phyloP scores from a whole-genome alignment of 371 early-diverging fungal species.

The Mucor velutinosus region DNA sequence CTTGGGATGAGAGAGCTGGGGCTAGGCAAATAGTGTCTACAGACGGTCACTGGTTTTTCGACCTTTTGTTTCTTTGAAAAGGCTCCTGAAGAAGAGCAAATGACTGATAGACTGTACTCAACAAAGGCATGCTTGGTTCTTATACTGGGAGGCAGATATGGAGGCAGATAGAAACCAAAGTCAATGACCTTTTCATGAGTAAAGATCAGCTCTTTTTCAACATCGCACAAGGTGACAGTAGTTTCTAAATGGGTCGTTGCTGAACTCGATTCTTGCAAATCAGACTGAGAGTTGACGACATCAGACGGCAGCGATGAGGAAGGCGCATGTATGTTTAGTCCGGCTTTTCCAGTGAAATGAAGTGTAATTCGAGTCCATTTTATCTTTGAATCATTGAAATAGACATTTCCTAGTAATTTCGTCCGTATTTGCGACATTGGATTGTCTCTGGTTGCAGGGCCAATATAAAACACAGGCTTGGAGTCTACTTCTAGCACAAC shows the following conservation, averaged over 20 bases:
- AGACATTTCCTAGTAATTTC: conserved; percentile 38
- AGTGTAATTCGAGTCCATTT: conserved; percentile 50
- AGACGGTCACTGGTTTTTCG: conserved; percentile 29
- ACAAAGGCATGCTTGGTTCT: conserved; percentile 41
- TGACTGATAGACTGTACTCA: conserved; percentile 37
- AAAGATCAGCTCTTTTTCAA: conserved; percentile 48
- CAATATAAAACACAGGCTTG: conserved; percentile 40
- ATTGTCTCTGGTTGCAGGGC: conserved; percentile 43
- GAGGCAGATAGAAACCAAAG: conserved; percentile 45
- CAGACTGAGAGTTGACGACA: not conserved
- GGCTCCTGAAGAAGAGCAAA: conserved; percentile 22
- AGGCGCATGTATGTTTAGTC: conserved; percentile 31
- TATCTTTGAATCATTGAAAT: conserved; percentile 35
- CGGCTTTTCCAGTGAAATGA: conserved; percentile 37
- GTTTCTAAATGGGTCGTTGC: conserved; percentile 25
- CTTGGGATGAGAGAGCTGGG: conserved; percentile 47
- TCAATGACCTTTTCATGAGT: conserved; percentile 34
- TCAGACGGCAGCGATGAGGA: conserved; percentile 18
- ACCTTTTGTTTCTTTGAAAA: conserved; percentile 24
- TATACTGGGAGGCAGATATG: conserved; percentile 36
- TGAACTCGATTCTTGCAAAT: conserved; percentile 15
- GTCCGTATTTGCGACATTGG: conserved; percentile 44
- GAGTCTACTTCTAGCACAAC: conserved; percentile 13
- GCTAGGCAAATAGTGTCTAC: conserved; percentile 46
- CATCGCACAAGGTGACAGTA: conserved; percentile 36